Base-by-base conservation (phyloP, 345 rosid genomes). In the Melaleuca alternifolia region DNA sequence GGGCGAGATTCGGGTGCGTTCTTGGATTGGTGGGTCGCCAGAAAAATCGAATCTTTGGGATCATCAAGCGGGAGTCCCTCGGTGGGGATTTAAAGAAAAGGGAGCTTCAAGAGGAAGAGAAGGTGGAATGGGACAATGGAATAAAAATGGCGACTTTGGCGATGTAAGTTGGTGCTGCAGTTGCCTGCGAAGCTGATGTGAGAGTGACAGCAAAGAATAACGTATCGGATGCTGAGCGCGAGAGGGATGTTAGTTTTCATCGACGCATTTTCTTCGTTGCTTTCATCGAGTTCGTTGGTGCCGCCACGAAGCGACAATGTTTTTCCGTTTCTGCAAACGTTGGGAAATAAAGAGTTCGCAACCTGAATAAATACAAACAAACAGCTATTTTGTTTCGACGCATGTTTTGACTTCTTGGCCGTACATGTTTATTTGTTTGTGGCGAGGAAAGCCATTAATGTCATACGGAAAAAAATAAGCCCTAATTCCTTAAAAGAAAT, bases 41-140 rank as follows among this genome's bases (percentile, higher is more conserved):
- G 56, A 85, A 50, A 50, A 37, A 33, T 52, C 57, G 56, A 3
- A 83, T 44, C 81, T 84, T 84, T 56, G 81, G 56, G 71, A 86
- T 50, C 87, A 86, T 53, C 83, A 53, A 37, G 20, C 7, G 12
- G 79, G 20, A 71, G 21, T 18, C 84, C 56, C 6, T 3, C 50
- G 84, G 33, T 30, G 77, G 23, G 50, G 59, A 13, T 5, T 71
- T 51, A 18, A 51, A 21, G 50, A 14, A 46, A 52, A 51, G 50
- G 23, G 53, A 48, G 88, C 88, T 86, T 89, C 88, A 86, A 84
- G 86, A 54, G 65, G 90, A 85, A 90, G 88, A 82, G 48, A 50
- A 11, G 21, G 79, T 33, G 82, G 91, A 88, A 91, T 88, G 84
- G 87, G 81, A 82, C 54, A 82, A 51, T 7, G 53, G 13, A 16